Base-by-base conservation (phyloP, 2,329 filamentous ascomycete species). In the Colletotrichum sp. region DNA sequence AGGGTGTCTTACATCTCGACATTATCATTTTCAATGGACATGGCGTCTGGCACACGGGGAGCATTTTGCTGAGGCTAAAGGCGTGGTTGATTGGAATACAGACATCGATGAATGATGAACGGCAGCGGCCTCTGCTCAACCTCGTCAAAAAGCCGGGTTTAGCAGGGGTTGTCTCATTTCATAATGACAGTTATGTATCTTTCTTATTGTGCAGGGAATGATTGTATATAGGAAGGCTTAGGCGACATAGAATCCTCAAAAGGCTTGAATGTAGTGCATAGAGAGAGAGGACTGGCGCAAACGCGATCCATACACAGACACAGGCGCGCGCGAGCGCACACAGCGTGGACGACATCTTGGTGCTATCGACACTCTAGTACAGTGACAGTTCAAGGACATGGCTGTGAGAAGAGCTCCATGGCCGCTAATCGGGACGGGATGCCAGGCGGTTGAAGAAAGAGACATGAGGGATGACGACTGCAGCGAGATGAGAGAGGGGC, bases 1-100 rank as follows among this genome's bases (percentile, higher is more conserved):
- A 64, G 70, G 59, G 73, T 75, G 39, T 68, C 44, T 73, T 65
- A 70, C 73, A 75, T 75, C 64, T 75, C 44, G 59, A 68, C 65
- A 75, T 39, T 59, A 60, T 68, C 30, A 63, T 72, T 48, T 55
- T 57, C 67, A 64, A 64, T 36, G 60, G 72, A 72, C 34, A 24
- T 57, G 69, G 73, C 69, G 69, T 72, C 63, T 63, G 73, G 69
- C 69, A 75, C 32, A 52, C 52, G 62, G 68, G 36, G 69, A 62
- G 59, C 68, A 66, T 75, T 15, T 72, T 24, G 72, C 36, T 63
- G 72, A 72, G 62, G 68, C 18, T 67, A 39, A 39, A 67, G 55
- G 69, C 48, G 52, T 39, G 55, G 36, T 67, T n/a, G 34, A 32
- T 30, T 68, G 62, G 36, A 71, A 48, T 72, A 62, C 39, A 59